phyloP scores from a whole-genome alignment of 2,329 filamentous ascomycete genomes.

The Claviceps sp. region DNA sequence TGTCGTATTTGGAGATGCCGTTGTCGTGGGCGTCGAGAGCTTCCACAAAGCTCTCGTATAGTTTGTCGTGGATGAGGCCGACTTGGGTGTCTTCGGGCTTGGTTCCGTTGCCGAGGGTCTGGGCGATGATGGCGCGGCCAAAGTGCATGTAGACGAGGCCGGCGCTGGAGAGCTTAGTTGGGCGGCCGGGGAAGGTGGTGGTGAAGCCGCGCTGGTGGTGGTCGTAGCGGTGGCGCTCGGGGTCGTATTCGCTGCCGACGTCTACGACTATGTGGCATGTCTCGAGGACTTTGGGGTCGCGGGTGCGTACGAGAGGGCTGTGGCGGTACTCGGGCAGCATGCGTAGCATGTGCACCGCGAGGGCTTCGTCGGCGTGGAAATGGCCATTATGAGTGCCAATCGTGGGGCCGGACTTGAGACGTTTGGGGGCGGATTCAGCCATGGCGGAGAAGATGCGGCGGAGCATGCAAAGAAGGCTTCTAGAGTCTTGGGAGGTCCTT shows the following conservation, averaged over 20 bases:
- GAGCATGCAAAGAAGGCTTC: slow-evolving; percentile 15
- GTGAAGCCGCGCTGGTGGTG: slow-evolving; percentile 92
- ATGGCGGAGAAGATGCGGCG: slow-evolving; percentile 19
- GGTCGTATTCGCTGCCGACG: slow-evolving; percentile 89
- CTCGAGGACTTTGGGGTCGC: slow-evolving; percentile 64
- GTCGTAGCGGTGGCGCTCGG: slow-evolving; percentile 67
- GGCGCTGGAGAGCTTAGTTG: slow-evolving; percentile 84
- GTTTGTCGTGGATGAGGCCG: slow-evolving; percentile 65
- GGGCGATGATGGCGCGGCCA: slow-evolving; percentile 68
- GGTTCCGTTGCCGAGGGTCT: slow-evolving; percentile 17
- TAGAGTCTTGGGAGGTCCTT: not conserved
- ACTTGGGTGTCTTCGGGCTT: slow-evolving; percentile 48
- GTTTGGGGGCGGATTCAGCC: slow-evolving; percentile 62
- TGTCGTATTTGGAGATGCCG: slow-evolving; percentile 73
- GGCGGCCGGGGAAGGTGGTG: slow-evolving; percentile 69
- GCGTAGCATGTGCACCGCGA: slow-evolving; percentile 92
- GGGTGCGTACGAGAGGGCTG: slow-evolving; percentile 69
- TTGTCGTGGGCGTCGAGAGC: slow-evolving; percentile 97
- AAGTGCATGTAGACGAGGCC: slow-evolving; percentile 95
- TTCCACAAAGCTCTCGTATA: slow-evolving; percentile 90
- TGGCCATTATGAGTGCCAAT: slow-evolving; percentile 97
- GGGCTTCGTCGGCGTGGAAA: slow-evolving; percentile 97
- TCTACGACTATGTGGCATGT: slow-evolving; percentile 92
- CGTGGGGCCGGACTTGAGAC: slow-evolving; percentile 52
- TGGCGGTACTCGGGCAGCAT: slow-evolving; percentile 67